Percentiles rank a stretch among this genome's conserved stretches.
These are phyloP conservation scores for Brassica hybrid DNA, from an alignment of 441 rosid species.

Conservation along the genomic window DNA sequence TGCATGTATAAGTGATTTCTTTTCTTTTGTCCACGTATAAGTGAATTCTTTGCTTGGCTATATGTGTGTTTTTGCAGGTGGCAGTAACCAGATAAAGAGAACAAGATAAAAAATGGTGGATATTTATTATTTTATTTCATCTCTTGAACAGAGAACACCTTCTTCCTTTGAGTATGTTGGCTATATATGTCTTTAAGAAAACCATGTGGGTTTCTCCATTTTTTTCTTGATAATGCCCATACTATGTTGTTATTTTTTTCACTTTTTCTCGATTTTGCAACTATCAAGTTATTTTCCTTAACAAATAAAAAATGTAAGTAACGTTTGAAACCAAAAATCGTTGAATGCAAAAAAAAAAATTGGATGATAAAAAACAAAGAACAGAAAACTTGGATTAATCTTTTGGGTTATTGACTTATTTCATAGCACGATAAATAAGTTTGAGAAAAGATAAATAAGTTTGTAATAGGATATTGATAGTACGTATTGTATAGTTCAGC, in stretches of 20 bases:
- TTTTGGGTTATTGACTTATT: conserved; percentile 1
- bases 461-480: neutral
- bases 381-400: neutral
- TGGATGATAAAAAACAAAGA: neutral
- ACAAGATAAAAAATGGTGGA: conserved; percentile 22
- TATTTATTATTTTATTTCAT: neutral
- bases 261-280: conserved; percentile 1
- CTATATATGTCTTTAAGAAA: conserved; percentile 28
- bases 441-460: neutral
- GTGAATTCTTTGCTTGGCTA: too few relatives aligned
- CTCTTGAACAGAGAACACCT: neutral
- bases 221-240: conserved; percentile 1
- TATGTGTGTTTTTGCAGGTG: conserved; percentile 32
- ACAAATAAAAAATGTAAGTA: neutral
- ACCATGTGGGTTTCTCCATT: conserved; percentile 17
- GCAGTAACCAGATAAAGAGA: conserved; percentile 26
- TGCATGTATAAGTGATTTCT: conserved; percentile 5
- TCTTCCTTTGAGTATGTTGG: conserved; percentile 20
- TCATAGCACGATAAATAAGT: conserved; percentile 1
- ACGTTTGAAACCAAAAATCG: too few relatives aligned
- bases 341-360: too few relatives aligned
- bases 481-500: too few relatives aligned
- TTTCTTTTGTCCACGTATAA: neutral
- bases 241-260: neutral
- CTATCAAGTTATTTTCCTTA: neutral